Base-by-base conservation (phyloP, 768 basidiomycete genomes). In the Collybia sordida region DNA sequence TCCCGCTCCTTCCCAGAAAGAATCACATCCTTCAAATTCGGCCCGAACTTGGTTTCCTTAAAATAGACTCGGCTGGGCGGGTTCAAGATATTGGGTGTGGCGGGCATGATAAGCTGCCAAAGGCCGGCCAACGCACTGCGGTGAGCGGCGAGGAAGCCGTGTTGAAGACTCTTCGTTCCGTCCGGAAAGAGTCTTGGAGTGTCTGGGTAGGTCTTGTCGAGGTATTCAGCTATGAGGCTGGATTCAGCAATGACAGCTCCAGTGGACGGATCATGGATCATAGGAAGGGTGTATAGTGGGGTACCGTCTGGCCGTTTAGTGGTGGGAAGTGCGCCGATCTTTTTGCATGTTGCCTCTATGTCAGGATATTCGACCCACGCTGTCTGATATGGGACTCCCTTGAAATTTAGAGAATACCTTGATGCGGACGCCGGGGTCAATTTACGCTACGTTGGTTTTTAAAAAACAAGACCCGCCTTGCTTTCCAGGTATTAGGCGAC, bases 401-500 rank as follows among this genome's bases (percentile, higher is more conserved):
- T 62, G 46, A 54, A 61, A 23, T 62, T 64, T 3, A 62, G 50
- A 36, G 50, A 45, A 25, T 50, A 60, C 39, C 62, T 64, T 8
- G 18, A 19, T 21, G 55, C n/a, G 37, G 7, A 36, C n/a, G n/a
- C n/a, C n/a, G n/a, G n/a, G n/a, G 7, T 24, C 1, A 40, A 28
- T n/a, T 36, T n/a, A 18, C 19, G 6, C 4, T 28, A 38, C 14
- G 31, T 36, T 15, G 23, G 6, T 15, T 3, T 31, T 11, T 52
- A 11, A 4, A 24, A 19, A n/a, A n/a, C 6, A 11, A 12, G 7
- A 19, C 64, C 39, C 27, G 72, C 78, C 79, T 61, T 14, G 67
- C 61, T 56, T 75, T 78, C 72, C 70, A 77, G 21, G 72, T 70
- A 50, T 77, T 79, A 4, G 73, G 71, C 3, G 74, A 74, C 71